Base-by-base conservation (phyloP, 1,284 basidiomycete species). In the Peniophora sp. region DNA sequence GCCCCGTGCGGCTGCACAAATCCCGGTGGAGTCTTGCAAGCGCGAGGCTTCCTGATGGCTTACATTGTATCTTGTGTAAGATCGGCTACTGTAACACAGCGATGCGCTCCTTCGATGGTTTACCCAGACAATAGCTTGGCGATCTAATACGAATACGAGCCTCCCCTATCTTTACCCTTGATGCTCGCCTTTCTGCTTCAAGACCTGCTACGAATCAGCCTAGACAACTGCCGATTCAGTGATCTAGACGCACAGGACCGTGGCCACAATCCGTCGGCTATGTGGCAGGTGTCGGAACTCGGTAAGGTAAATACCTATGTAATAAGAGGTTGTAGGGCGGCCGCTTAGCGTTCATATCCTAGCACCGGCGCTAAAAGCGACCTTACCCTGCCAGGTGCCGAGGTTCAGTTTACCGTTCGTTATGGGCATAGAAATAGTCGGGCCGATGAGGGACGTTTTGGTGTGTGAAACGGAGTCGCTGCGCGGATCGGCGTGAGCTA, bases 331-430 rank as follows among this genome's bases (percentile, higher is more conserved):
- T 32, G 27, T 6, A 32, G 12, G 12, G 6, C 27, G 12, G 12
- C 5, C 5, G 27, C 27, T 32, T 32, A 32, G 27, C 27, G 12
- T 12, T 32, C 20, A 27, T 45, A n/a, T 3, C n/a, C 50, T 17
- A 18, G 41, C 37, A 41, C 37, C 37, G 22, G 22, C 37, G 39
- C 11, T 12, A 18, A 39, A 39, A 20, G n/a, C 23, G 14, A n/a
- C 12, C 14, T 14, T 45, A 76, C 86, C 91, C 76, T 96, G 93
- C 93, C 92, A 97, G 17, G 90, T 95, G 3, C 92, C 94, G 37
- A 95, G 71, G 57, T 88, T 91, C 55, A 96, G 70, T 45, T 76
- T 74, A 2, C 88, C 91, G 53, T 88, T 77, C 1, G 90, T 89
- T 60, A 97, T 92, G 3, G 93, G 93, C 24, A 96, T 74, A 12